These are phyloP conservation scores for Phytomonas sp. DNA, from an alignment of 208 protist species.

Conservation along the genomic window DNA sequence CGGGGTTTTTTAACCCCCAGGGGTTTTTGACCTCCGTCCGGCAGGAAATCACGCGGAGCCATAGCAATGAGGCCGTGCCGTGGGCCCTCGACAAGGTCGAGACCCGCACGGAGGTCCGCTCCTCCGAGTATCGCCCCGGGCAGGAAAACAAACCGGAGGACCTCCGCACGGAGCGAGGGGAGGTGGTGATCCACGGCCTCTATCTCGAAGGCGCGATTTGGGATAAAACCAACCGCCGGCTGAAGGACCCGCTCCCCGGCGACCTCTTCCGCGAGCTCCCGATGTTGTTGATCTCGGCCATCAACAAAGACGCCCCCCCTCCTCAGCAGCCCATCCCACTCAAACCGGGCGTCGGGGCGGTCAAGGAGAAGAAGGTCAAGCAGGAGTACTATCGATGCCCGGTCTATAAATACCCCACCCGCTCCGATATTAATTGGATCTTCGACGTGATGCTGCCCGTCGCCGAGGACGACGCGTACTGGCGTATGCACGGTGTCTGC, in stretches of 20 bases:
- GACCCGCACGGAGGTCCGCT: conserved; percentile 91
- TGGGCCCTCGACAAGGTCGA: conserved; percentile 97
- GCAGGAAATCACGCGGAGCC: conserved; percentile 93
- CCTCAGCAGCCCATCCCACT: conserved; percentile 34
- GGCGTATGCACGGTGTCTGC: conserved; percentile 94
- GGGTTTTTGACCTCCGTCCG: conserved; percentile 98
- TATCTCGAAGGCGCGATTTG: conserved; percentile 96
- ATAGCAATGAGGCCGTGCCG: conserved; percentile 79
- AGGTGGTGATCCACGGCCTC: conserved; percentile 97
- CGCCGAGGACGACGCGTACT: conserved; percentile 91
- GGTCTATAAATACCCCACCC: conserved; percentile 94
- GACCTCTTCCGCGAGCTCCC: conserved; percentile 94
- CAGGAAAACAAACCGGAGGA: conserved; percentile 90
- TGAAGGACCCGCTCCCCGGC: conserved; percentile 92
- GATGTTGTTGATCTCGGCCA: conserved; percentile 93
- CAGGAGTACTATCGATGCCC: conserved; percentile 95
- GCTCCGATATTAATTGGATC: conserved; percentile 96
- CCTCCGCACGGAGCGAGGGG: conserved; percentile 88
- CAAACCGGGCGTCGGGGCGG: conserved; percentile 38
- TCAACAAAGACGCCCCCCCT: conserved; percentile 74
- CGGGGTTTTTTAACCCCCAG: conserved; percentile 99
- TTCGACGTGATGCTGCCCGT: conserved; percentile 94
- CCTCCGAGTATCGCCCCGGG: conserved; percentile 83
- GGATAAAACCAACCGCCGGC: conserved; percentile 90
- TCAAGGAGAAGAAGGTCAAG: conserved; percentile 83